These are phyloP conservation scores for Pseudogymnoascus sp. DNA, from an alignment of 2,329 filamentous ascomycete species.

Conservation along the genomic window DNA sequence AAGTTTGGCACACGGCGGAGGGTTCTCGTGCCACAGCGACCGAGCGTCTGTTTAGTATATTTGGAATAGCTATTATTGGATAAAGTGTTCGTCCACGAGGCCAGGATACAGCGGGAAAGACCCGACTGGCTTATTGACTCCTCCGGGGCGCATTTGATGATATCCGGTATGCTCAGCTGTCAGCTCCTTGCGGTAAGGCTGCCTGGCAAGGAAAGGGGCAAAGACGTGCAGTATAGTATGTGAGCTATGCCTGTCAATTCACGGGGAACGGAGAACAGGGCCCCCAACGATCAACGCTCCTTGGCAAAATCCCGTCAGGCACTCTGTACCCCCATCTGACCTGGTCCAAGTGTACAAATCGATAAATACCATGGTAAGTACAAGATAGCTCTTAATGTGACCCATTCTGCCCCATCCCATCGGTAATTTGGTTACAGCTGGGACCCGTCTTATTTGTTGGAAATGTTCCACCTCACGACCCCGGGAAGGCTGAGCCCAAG, in stretches of 20 bases:
- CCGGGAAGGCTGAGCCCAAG: slow-evolving; percentile 6
- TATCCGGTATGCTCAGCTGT: background rate
- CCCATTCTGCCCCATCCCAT: background rate
- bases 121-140: background rate
- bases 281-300: background rate
- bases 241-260: background rate
- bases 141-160: background rate
- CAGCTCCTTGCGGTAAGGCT: background rate
- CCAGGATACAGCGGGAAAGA: background rate
- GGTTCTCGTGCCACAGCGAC: background rate
- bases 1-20: background rate
- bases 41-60: background rate
- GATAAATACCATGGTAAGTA: background rate
- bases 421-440: slow-evolving; percentile 1
- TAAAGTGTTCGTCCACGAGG: background rate
- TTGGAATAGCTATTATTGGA: slow-evolving; percentile 1
- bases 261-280: background rate
- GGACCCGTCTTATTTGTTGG: background rate
- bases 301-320: background rate
- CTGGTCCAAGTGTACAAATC: background rate
- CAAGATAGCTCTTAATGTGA: background rate
- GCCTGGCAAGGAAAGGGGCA: background rate
- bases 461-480: background rate
- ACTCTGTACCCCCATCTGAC: background rate
- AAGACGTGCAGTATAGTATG: background rate